Evolutionary conservation across 352 stramenopile genomes (phyloP).

Genomic region (Phytophthora colocasiae): DNA sequence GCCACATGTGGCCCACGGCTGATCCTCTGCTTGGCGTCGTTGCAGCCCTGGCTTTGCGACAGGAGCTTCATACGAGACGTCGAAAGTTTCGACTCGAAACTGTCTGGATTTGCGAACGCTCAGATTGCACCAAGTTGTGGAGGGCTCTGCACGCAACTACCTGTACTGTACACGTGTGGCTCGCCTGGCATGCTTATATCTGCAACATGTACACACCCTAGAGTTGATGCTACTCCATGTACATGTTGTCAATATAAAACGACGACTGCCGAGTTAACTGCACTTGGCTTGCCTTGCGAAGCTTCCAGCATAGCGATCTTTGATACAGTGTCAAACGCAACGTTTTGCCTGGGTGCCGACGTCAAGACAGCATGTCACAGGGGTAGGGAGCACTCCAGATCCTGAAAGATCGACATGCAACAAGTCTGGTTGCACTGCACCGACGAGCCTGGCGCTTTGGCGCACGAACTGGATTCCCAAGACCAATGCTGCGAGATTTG

Average conservation of each 20-base stretch:
- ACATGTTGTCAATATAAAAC: not conserved
- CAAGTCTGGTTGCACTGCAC: not conserved
- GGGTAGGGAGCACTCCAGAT: conserved; percentile 13
- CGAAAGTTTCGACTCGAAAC: conserved; percentile 14
- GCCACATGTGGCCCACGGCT: conserved; percentile 2
- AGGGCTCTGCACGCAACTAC: not conserved
- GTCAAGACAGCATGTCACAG: conserved; percentile 12
- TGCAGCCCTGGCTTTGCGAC: conserved; percentile 27
- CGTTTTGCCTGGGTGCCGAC: not conserved
- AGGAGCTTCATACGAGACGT: conserved; percentile 8
- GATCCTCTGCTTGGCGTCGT: conserved; percentile 21
- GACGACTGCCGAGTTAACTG: not conserved
- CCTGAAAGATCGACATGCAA: conserved; percentile 8
- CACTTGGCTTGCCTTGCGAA: not conserved
- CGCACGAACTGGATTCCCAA: not conserved
- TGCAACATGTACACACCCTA: too few relatives aligned
- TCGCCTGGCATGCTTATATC: not conserved
- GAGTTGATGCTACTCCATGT: not conserved
- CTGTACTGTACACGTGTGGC: not conserved
- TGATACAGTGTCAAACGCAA: conserved; percentile 9
- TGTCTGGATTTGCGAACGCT: conserved; percentile 7
- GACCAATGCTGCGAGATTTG: too few relatives aligned
- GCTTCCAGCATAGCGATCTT: not conserved
- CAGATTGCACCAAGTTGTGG: not conserved
- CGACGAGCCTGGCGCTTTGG: not conserved